Evolutionary conservation across 2,329 filamentous ascomycete species (phyloP).

Genomic region (Stachybotrys elegans): DNA sequence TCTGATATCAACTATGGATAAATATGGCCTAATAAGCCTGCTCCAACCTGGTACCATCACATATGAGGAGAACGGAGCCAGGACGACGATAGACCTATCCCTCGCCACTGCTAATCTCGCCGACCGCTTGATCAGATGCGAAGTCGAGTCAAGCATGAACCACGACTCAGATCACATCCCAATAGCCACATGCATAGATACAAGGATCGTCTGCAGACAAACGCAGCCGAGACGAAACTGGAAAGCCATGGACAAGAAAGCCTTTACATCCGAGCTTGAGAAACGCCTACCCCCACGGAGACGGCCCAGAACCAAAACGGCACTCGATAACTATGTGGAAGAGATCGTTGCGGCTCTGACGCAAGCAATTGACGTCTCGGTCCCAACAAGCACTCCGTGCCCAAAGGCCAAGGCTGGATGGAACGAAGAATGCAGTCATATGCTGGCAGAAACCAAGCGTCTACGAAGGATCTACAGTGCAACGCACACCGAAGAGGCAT

Average conservation of each 20-base stretch:
- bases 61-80: neutral
- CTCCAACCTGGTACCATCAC: neutral
- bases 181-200: neutral
- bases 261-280: neutral
- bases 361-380: neutral
- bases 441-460: slow-evolving; percentile 1
- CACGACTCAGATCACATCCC: neutral
- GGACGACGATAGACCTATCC: neutral
- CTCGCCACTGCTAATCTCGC: neutral
- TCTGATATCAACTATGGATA: slow-evolving; percentile 1
- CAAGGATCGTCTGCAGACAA: neutral
- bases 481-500: neutral
- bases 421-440: neutral
- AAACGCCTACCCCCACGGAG: neutral
- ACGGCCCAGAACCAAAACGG: neutral
- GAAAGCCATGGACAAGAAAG: slow-evolving; percentile 1
- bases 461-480: slow-evolving; percentile 4
- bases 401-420: neutral
- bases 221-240: neutral
- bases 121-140: slow-evolving; percentile 1
- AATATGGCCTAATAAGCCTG: slow-evolving; percentile 2
- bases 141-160: slow-evolving; percentile 1
- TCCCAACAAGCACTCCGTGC: neutral
- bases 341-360: neutral
- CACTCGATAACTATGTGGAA: neutral